Conservation (phyloP, 768 basidiomycete species). For the Rhizopogon vulgaris region DNA sequence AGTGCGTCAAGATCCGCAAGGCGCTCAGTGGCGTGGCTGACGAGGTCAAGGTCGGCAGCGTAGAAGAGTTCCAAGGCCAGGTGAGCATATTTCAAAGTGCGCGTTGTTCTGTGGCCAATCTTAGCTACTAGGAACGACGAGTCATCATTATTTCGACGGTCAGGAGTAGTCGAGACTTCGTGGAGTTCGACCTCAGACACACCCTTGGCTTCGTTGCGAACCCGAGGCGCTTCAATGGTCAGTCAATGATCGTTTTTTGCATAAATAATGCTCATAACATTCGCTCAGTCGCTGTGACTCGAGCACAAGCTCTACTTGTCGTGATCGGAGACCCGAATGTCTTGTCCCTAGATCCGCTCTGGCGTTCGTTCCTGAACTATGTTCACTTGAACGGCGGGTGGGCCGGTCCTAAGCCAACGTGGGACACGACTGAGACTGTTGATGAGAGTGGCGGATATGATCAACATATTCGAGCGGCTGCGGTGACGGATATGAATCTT, state of each 20-base stretch:
- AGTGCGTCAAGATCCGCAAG: constrained; percentile 42
- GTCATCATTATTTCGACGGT: constrained; percentile 36
- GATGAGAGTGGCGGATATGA: constrained; percentile 37
- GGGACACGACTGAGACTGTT: constrained; percentile 21
- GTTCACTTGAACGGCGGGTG: constrained; percentile 49
- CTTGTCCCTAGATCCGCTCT: constrained; percentile 55
- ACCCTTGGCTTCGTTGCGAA: constrained; percentile 31
- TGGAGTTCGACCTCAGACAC: constrained; percentile 23
- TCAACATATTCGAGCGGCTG: constrained; percentile 23
- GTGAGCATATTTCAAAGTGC: constrained; percentile 17
- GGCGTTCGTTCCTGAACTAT: constrained; percentile 57
- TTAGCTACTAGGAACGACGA: constrained; percentile 26
- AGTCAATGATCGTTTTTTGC: constrained; percentile 1
- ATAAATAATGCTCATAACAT: not conserved
- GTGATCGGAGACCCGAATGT: constrained; percentile 55
- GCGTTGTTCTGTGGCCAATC: not conserved
- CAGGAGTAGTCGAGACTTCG: constrained; percentile 26
- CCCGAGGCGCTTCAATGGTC: constrained; percentile 34
- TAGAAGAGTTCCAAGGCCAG: constrained; percentile 65
- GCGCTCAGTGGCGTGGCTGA: constrained; percentile 25
- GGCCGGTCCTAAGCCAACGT: constrained; percentile 18
- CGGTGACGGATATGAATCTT: constrained; percentile 36
- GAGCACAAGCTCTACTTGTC: constrained; percentile 54
- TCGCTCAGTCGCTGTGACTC: constrained; percentile 49
- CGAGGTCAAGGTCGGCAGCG: constrained; percentile 54